Conservation (phyloP, 257 asterid species). For the Solanum infundibuliforme region DNA sequence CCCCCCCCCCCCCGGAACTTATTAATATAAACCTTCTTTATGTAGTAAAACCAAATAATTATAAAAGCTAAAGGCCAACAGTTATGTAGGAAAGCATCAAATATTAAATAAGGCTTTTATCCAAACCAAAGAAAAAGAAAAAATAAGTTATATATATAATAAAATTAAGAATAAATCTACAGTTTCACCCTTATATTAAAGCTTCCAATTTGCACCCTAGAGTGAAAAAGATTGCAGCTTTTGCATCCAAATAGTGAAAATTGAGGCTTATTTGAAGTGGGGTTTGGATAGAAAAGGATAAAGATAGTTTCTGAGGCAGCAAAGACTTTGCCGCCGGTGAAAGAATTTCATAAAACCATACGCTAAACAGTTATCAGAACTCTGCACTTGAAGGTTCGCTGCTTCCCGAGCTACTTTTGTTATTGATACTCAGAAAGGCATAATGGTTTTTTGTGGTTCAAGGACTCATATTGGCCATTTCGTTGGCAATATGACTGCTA, state of each 20-base stretch:
- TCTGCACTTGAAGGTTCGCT: not conserved
- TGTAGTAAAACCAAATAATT: no score
- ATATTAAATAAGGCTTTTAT: not conserved
- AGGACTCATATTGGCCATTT: not conserved
- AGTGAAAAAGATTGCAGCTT: not conserved
- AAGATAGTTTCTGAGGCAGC: not conserved
- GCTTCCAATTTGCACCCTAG: not conserved
- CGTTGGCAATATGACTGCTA: not conserved
- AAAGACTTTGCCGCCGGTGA: not conserved
- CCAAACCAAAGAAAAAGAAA: not conserved
- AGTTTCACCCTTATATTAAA: not conserved
- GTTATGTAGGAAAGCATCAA: no score
- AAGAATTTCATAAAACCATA: not conserved
- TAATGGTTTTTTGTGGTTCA: not conserved
- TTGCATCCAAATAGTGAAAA: not conserved
- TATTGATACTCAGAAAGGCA: not conserved
- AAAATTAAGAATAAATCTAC: not conserved
- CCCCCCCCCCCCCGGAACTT: no score
- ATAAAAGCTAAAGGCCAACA: no score
- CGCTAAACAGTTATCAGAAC: not conserved
- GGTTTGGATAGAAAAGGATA: not conserved
- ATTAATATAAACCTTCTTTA: no score
- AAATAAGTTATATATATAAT: not conserved
- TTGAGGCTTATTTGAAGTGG: not conserved
- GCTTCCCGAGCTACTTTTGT: not conserved